These are phyloP conservation scores for Phaeosphaeria sp. DNA, from an alignment of 2,329 filamentous ascomycete species.

Conservation along the genomic window DNA sequence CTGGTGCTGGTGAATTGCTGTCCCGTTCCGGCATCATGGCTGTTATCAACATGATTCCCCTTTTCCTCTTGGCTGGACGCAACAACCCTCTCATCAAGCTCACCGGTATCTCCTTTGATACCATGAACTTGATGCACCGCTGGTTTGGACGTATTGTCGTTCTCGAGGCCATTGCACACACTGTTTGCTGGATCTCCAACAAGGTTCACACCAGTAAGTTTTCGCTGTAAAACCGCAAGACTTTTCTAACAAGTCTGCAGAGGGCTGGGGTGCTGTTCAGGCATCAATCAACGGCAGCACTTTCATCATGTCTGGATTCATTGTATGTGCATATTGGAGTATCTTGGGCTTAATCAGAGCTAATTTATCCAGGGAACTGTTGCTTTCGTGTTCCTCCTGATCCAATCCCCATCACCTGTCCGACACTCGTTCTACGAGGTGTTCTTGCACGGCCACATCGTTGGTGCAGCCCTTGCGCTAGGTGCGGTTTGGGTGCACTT, in stretches of 20 bases:
- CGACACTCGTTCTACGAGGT: constrained; percentile 82
- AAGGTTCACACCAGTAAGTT: constrained; percentile 49
- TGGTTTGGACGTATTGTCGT: constrained; percentile 81
- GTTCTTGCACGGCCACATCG: constrained; percentile 76
- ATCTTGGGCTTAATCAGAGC: constrained; percentile 69
- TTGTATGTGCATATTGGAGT: constrained; percentile 63
- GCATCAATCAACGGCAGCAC: constrained; percentile 49
- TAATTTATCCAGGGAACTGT: constrained; percentile 57
- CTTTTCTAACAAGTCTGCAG: constrained; percentile 33
- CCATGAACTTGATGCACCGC: constrained; percentile 80
- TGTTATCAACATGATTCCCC: constrained; percentile 78
- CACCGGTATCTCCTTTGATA: constrained; percentile 79
- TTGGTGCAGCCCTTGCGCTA: constrained; percentile 65
- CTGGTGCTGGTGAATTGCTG: constrained; percentile 70
- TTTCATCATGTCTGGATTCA: constrained; percentile 68
- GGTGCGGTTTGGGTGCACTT: constrained; percentile 73
- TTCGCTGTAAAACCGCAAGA: neutral
- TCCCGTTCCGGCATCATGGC: constrained; percentile 75
- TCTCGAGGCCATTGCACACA: constrained; percentile 72
- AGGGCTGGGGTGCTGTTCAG: constrained; percentile 59
- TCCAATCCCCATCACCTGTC: constrained; percentile 74
- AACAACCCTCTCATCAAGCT: constrained; percentile 80
- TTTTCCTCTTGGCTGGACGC: constrained; percentile 76
- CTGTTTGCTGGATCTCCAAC: constrained; percentile 63
- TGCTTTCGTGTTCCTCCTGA: constrained; percentile 67